Evolutionary conservation across 129 eudicot species (phyloP).

Genomic region (Pittosporum tobira): DNA sequence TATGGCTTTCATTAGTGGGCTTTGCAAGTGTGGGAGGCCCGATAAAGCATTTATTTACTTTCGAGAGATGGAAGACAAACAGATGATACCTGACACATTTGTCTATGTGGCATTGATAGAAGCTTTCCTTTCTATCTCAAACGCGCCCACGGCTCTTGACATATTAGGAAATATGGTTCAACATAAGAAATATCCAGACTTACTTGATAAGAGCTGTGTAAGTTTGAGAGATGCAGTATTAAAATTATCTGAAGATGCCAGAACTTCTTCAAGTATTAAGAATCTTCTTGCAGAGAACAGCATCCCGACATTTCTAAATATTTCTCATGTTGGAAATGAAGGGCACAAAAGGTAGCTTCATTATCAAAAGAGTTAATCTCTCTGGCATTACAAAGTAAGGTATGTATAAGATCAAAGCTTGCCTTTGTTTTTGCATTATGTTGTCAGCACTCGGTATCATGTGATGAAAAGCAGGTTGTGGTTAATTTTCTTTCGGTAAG

Average conservation of each 20-base stretch:
- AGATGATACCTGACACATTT: conserved; percentile 51
- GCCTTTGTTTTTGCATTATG: background rate
- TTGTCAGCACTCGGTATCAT: conserved; percentile 1
- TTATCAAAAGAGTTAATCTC: background rate
- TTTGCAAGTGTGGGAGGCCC: conserved; percentile 62
- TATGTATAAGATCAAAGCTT: background rate
- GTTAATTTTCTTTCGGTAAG: background rate
- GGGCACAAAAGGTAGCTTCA: conserved; percentile 2
- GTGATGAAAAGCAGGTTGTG: background rate
- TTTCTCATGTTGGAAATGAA: conserved; percentile 13
- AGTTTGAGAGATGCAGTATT: conserved; percentile 30
- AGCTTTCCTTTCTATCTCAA: conserved; percentile 41
- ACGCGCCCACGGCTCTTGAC: conserved; percentile 39
- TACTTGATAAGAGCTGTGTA: conserved; percentile 34
- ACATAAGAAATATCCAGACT: conserved; percentile 23
- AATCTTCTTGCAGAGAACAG: conserved; percentile 31
- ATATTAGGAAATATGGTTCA: conserved; percentile 44
- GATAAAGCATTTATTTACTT: conserved; percentile 41
- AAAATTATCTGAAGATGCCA: conserved; percentile 33
- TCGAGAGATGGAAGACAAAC: conserved; percentile 55
- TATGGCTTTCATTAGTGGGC: conserved; percentile 80
- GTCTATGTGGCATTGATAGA: conserved; percentile 48
- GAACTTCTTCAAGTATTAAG: conserved; percentile 27
- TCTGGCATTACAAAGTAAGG: background rate
- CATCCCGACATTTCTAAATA: conserved; percentile 23